Percentiles rank a stretch among this genome's conserved stretches.
Conservation (phyloP, 148 eudicot species). For the Rhododendron ovatum region DNA sequence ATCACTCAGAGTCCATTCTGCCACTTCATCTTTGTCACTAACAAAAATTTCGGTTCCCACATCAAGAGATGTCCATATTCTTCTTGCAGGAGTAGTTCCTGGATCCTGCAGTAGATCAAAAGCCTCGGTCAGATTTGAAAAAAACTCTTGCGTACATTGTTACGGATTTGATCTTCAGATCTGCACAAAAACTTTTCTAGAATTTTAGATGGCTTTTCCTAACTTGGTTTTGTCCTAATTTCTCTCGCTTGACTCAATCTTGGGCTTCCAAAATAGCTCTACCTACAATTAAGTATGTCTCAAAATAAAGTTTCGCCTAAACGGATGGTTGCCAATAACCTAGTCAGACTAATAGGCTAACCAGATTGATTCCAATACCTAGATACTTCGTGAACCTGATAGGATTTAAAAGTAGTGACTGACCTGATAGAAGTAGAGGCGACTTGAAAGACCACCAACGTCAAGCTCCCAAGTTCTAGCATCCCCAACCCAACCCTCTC, state of each 20-base stretch:
- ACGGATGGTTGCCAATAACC: background rate
- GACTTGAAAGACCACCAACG: conserved; percentile 71
- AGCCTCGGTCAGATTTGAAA: background rate
- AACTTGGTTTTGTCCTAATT: background rate
- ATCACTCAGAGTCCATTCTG: conserved; percentile 73
- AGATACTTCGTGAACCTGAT: background rate
- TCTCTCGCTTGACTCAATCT: background rate
- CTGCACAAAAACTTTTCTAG: background rate
- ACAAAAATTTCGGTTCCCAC: conserved; percentile 80
- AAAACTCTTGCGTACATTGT: background rate
- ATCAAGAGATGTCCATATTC: conserved; percentile 77
- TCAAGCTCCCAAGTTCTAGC: conserved; percentile 74
- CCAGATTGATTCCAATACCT: background rate
- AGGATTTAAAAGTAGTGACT: background rate
- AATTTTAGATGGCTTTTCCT: background rate
- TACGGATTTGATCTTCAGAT: background rate
- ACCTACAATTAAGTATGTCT: background rate
- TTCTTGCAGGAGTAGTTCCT: conserved; percentile 56
- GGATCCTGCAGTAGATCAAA: conserved; percentile 54
- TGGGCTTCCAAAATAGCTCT: background rate
- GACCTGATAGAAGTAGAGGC: conserved; percentile 82
- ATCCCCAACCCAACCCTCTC: conserved; percentile 84
- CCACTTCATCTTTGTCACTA: conserved; percentile 55
- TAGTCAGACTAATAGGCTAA: background rate
- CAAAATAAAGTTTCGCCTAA: background rate